A percentile compares a stretch with the other conserved stretches of the same genome.
Conservation (phyloP, 176 grass and related monocot species). For the sorghum (Sorghum bicolor) region DNA sequence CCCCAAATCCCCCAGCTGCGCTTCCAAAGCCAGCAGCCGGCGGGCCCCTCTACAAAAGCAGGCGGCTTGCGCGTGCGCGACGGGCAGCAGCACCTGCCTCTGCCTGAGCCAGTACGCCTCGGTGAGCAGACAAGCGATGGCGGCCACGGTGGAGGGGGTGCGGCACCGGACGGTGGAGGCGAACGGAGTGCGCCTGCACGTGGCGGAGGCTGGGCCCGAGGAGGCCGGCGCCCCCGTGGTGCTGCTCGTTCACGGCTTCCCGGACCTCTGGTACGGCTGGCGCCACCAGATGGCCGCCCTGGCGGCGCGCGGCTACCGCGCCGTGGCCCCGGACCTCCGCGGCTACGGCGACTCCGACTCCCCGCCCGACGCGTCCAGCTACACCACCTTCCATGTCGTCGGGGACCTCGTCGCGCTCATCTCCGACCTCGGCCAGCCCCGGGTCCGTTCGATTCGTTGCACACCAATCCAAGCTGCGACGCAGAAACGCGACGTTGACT, state of each 20-base stretch:
- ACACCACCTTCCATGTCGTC: constrained; percentile 67
- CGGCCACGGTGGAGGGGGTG: constrained; percentile 37
- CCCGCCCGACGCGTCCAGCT: constrained; percentile 26
- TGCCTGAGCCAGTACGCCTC: neutral
- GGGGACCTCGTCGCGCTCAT: constrained; percentile 83
- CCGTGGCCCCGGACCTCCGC: constrained; percentile 71
- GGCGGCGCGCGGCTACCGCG: constrained; percentile 51
- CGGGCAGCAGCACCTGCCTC: neutral
- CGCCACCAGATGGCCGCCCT: constrained; percentile 74
- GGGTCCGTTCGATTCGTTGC: constrained; percentile 8
- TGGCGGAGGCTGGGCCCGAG: constrained; percentile 64
- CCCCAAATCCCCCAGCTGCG: neutral
- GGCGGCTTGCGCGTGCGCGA: neutral
- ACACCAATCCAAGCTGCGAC: neutral
- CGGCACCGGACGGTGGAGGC: constrained; percentile 59
- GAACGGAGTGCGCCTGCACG: constrained; percentile 55
- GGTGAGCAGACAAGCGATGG: neutral
- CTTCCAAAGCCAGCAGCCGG: neutral
- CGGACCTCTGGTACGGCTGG: constrained; percentile 89
- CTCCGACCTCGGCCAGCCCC: constrained; percentile 51
- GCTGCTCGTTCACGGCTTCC: constrained; percentile 77
- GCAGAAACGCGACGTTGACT: neutral
- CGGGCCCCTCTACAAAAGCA: neutral
- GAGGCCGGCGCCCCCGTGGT: constrained; percentile 28
- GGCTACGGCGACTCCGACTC: constrained; percentile 67